Evolutionary conservation across 2,329 filamentous ascomycete species (phyloP), one percentile per base, ranked within the genome.

Genomic region (Pseudocercospora fijiensis): DNA sequence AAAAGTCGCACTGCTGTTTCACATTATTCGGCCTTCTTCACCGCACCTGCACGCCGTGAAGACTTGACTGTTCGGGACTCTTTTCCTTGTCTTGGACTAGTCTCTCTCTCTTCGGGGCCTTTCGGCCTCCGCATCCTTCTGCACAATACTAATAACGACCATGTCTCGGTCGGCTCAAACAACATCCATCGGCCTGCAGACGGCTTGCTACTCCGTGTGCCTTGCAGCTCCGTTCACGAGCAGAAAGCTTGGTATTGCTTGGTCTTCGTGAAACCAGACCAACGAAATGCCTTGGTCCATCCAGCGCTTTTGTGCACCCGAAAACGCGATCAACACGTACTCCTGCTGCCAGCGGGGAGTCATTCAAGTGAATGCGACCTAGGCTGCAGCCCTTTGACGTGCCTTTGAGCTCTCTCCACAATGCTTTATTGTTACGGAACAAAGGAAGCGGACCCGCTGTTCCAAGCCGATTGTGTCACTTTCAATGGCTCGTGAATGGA

Each of bases 241-340:
- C 9, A 33, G 24, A 61, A 61, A 58, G 62, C 62, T 64, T 64
- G 62, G 61, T 28, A 22, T 56, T 49, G 62, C 62, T 64, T 64
- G 58, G 52, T 22, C 56, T 18, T 33, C 37, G 58, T 57, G 61
- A 63, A 51, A 63, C 61, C 18, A 43, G 13, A 26, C 16, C 30
- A 58, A 45, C 52, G 55, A 47, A 43, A 58, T 45, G 43, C 59
- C 62, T 53, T 53, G 45, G 24, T 33, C 62, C 33, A 56, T 58
- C 41, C 24, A 37, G 55, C 55, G 60, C 60, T 41, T 58, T 41
- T n/a, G 13, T 45, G 41, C 22, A 49, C 20, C 41, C 26, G 49
- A 20, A 28, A 53, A 53, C 26, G 26, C 26, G 26, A 53, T 53
- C 49, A 53, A n/a, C 11, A 26, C 49, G 24, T 26, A 28, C 10